phyloP scores from a whole-genome alignment of 306 rosid genomes.

The Luffa aegyptiaca region DNA sequence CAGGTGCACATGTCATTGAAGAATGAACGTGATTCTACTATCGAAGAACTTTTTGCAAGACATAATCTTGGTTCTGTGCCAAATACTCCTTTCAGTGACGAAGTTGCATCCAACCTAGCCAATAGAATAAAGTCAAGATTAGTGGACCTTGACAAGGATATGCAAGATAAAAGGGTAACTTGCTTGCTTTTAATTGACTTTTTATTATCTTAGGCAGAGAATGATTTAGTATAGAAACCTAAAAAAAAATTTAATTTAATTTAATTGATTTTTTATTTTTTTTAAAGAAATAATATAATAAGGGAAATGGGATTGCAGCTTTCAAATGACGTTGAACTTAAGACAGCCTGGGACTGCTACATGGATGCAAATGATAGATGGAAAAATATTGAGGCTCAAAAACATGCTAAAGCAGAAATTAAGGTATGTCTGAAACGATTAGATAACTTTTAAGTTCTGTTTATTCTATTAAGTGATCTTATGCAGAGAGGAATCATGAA shows the following conservation, averaged over 20 bases:
- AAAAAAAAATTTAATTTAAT: no score
- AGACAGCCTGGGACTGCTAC: constrained; percentile 59
- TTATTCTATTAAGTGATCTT: not conserved
- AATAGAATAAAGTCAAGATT: constrained; percentile 60
- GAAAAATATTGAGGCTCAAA: constrained; percentile 52
- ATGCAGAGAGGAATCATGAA: constrained; percentile 54
- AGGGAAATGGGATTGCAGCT: constrained; percentile 32
- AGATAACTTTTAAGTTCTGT: not conserved
- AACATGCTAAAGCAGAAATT: constrained; percentile 40
- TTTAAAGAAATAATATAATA: not conserved
- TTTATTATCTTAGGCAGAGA: not conserved
- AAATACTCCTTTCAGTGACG: constrained; percentile 49
- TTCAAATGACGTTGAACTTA: constrained; percentile 46
- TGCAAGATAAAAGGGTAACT: constrained; percentile 65
- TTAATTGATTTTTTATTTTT: not conserved
- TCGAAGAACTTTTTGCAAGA: constrained; percentile 38
- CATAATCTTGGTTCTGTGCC: constrained; percentile 77
- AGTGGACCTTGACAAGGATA: constrained; percentile 61
- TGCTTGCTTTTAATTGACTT: not conserved
- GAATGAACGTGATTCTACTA: constrained; percentile 67
- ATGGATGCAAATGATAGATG: constrained; percentile 55
- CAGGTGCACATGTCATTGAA: constrained; percentile 67
- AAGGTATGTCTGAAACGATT: constrained; percentile 43
- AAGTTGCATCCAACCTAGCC: constrained; percentile 50
- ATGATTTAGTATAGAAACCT: not conserved